A percentile compares a stretch with the other conserved stretches of the same genome.
Evolutionary conservation across 768 basidiomycete species (phyloP).

Genomic region (Gloeopeniophorella convolvens): DNA sequence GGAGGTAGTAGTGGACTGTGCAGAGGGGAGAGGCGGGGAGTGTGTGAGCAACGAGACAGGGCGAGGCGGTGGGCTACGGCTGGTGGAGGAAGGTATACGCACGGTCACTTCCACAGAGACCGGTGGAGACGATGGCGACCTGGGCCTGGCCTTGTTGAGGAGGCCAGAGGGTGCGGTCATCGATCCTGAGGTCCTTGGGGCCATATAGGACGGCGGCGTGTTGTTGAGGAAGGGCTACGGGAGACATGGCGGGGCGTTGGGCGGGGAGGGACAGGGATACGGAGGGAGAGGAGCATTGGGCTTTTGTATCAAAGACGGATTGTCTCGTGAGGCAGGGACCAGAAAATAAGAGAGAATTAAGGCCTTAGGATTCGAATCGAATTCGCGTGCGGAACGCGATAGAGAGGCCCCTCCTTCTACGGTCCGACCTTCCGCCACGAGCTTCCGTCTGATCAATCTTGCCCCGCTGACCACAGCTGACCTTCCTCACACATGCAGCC

Average conservation of each 20-base stretch:
- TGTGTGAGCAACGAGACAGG: not conserved
- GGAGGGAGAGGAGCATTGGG: slow-evolving; percentile 19
- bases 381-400: slow-evolving; percentile 2
- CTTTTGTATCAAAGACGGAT: slow-evolving; percentile 24
- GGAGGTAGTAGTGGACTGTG: slow-evolving; percentile 83
- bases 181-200: slow-evolving; percentile 73
- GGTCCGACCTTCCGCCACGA: slow-evolving; percentile 16
- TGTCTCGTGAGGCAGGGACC: slow-evolving; percentile 32
- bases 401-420: slow-evolving; percentile 1
- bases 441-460: not conserved
- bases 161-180: slow-evolving; percentile 64
- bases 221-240: slow-evolving; percentile 47
- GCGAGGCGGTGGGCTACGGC: not conserved
- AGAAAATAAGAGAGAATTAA: slow-evolving; percentile 4
- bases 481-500: not conserved
- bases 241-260: slow-evolving; percentile 33
- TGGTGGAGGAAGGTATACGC: slow-evolving; percentile 26
- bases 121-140: slow-evolving; percentile 74
- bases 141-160: slow-evolving; percentile 72
- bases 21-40: not conserved
- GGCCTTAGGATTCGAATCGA: slow-evolving; percentile 1
- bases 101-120: slow-evolving; percentile 87
- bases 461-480: not conserved
- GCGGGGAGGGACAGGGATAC: slow-evolving; percentile 21
- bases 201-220: slow-evolving; percentile 79